phyloP scores from a whole-genome alignment of 257 asterid species.

The Fraxinus excelsior region DNA sequence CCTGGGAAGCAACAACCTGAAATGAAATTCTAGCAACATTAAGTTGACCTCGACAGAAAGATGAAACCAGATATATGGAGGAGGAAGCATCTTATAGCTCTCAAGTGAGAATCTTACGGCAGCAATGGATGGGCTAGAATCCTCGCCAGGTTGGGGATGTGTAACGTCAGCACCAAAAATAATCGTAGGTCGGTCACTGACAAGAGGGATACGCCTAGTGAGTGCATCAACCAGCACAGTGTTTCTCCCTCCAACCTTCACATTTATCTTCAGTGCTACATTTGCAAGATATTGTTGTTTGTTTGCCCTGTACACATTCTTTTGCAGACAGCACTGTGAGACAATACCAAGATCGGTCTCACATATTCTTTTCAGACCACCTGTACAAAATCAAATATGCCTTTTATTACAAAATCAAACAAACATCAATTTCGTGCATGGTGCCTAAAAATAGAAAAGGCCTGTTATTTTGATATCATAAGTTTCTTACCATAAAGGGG shows the following conservation, averaged over 20 bases:
- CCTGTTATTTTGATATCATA: not conserved
- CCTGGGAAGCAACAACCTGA: constrained; percentile 99
- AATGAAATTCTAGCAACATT: constrained; percentile 18
- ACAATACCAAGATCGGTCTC: constrained; percentile 98
- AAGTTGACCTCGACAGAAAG: not conserved
- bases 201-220: constrained; percentile 86
- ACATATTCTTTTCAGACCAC: constrained; percentile 88
- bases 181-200: constrained; percentile 87
- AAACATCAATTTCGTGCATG: not conserved
- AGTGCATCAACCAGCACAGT: constrained; percentile 89
- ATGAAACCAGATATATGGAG: not conserved
- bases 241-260: constrained; percentile 96
- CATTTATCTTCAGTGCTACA: constrained; percentile 85
- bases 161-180: constrained; percentile 99
- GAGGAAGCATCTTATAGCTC: not conserved
- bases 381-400: constrained; percentile 32
- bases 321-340: constrained; percentile 93
- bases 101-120: constrained; percentile 53
- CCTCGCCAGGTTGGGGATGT: constrained; percentile 99
- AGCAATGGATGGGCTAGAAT: constrained; percentile 98
- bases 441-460: not conserved
- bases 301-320: constrained; percentile 77
- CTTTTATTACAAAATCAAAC: not conserved
- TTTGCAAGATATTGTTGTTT: constrained; percentile 94
- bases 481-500: constrained; percentile 77